Percentiles rank a stretch among this genome's conserved stretches.
Evolutionary conservation across 139 green algal species (phyloP).

Genomic region (Gonium pectorale): DNA sequence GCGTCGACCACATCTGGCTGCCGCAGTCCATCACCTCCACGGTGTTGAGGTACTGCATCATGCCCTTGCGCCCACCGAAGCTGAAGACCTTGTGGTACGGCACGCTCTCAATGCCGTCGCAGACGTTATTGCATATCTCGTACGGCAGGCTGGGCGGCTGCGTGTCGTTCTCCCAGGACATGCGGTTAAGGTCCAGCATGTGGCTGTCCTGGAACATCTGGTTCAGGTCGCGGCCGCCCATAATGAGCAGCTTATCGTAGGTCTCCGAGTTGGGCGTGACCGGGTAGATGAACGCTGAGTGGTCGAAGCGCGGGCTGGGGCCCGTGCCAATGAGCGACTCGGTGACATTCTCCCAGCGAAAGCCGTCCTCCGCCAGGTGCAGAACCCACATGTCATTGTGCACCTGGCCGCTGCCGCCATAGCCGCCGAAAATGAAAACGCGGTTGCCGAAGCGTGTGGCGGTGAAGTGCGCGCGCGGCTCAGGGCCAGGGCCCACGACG

Average conservation of each 20-base stretch:
- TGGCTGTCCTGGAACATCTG: conserved; percentile 81
- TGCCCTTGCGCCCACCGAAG: conserved; percentile 84
- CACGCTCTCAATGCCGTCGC: conserved; percentile 83
- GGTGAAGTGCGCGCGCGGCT: conserved; percentile 82
- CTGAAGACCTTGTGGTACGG: conserved; percentile 91
- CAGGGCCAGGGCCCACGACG: conserved; percentile 57
- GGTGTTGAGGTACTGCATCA: conserved; percentile 82
- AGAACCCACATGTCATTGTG: conserved; percentile 86
- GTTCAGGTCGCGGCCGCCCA: conserved; percentile 83
- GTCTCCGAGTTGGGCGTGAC: conserved; percentile 73
- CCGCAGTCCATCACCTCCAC: conserved; percentile 87
- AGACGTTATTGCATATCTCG: conserved; percentile 84
- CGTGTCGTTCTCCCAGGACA: conserved; percentile 75
- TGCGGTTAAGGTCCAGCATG: conserved; percentile 80
- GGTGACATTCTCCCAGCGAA: conserved; percentile 72
- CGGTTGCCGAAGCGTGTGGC: conserved; percentile 73
- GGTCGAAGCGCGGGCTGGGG: conserved; percentile 81
- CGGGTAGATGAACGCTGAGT: conserved; percentile 74
- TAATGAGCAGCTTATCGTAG: conserved; percentile 83
- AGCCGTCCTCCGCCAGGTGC: conserved; percentile 56
- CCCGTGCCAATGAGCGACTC: conserved; percentile 50
- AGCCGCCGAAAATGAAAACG: conserved; percentile 86
- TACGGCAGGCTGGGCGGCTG: conserved; percentile 61
- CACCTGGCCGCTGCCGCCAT: conserved; percentile 80
- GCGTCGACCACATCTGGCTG: conserved; percentile 78